phyloP scores from a whole-genome alignment of 108 stramenopile species.

The Discostella stelligeroides region DNA sequence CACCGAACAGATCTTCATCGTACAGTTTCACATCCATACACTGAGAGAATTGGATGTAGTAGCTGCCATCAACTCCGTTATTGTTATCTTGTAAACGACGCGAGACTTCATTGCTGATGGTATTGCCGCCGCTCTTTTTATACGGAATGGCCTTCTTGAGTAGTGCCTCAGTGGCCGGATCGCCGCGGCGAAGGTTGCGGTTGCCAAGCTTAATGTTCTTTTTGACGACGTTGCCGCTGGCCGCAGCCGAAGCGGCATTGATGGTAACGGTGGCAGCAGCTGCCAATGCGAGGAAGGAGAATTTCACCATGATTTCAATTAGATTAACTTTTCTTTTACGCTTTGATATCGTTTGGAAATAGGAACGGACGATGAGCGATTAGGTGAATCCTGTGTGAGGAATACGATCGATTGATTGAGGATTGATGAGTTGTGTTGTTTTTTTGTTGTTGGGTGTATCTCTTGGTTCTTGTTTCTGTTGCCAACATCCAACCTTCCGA shows the following conservation, averaged over 20 bases:
- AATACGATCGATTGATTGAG: too few species aligned
- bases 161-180: conserved; percentile 27
- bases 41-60: conserved; percentile 28
- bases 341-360: too few species aligned
- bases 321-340: too few species aligned
- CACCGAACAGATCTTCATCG: conserved; percentile 28
- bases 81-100: conserved; percentile 10
- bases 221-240: not conserved
- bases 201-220: conserved; percentile 25
- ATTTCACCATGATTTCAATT: conserved; percentile 17
- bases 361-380: too few species aligned
- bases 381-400: too few species aligned
- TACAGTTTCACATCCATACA: conserved; percentile 24
- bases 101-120: not conserved
- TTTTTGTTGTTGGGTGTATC: too few species aligned
- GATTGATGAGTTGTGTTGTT: too few species aligned
- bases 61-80: conserved; percentile 28
- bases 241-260: conserved; percentile 4
- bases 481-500: not conserved
- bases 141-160: conserved; percentile 39
- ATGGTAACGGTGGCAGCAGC: conserved; percentile 4
- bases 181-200: conserved; percentile 28
- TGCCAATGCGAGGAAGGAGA: conserved; percentile 18
- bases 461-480: too few species aligned
- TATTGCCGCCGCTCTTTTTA: conserved; percentile 11